A percentile compares a stretch with the other conserved stretches of the same genome.
Conservation (phyloP, 805 yeast genomes). For the Naumovozyma castellii region DNA sequence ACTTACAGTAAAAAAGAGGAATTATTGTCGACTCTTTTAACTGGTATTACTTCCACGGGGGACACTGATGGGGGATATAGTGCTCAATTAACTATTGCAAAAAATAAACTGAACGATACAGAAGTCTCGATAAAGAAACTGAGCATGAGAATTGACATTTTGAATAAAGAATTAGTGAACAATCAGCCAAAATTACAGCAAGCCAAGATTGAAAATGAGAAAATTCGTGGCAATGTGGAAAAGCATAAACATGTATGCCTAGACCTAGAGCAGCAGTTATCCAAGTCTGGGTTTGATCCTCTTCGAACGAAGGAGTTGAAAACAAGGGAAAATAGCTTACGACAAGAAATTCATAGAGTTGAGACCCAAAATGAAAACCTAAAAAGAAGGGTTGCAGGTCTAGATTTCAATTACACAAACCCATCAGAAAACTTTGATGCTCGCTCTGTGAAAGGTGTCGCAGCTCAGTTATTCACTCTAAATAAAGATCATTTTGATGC, state of each 20-base stretch:
- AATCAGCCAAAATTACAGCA: constrained; percentile 40
- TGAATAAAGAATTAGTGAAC: constrained; percentile 40
- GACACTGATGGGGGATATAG: constrained; percentile 65
- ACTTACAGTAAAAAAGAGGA: constrained; percentile 59
- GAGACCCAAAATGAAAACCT: constrained; percentile 43
- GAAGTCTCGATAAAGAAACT: constrained; percentile 50
- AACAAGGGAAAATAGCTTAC: constrained; percentile 36
- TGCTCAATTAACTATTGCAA: constrained; percentile 58
- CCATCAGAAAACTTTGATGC: constrained; percentile 57
- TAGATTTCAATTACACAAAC: constrained; percentile 63
- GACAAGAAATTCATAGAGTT: constrained; percentile 36
- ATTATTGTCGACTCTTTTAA: constrained; percentile 66
- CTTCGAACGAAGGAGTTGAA: constrained; percentile 36
- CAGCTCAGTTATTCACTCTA: constrained; percentile 71
- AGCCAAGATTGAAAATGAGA: constrained; percentile 44
- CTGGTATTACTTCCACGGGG: constrained; percentile 85
- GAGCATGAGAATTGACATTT: constrained; percentile 47
- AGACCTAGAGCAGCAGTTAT: constrained; percentile 35
- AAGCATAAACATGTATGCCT: constrained; percentile 29
- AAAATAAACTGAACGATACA: constrained; percentile 43
- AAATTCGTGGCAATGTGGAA: constrained; percentile 33
- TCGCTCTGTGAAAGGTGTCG: constrained; percentile 70
- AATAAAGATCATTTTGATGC: constrained; percentile 46
- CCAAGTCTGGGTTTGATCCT: constrained; percentile 50
- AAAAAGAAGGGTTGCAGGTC: constrained; percentile 55